Base-by-base conservation (phyloP, 495 filamentous ascomycete species). In the Astrothelium subdiscretum region DNA sequence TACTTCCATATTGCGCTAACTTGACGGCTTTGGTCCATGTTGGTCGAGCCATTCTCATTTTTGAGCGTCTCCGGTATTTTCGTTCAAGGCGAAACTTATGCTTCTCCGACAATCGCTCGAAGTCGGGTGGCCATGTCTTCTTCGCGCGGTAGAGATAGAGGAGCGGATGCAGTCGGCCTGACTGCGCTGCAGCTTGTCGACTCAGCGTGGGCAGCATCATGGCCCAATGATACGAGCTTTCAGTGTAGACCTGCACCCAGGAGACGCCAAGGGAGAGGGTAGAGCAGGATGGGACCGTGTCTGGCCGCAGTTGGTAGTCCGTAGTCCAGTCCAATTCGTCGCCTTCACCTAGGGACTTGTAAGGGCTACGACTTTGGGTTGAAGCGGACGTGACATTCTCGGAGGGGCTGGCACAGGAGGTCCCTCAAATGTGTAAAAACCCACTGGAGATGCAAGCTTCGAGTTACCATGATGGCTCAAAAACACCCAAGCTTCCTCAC, bases 91-190 rank as follows among this genome's bases (percentile, higher is more conserved):
- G 82, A 74, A 97, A 94, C 71, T 97, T 88, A 67, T 97, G 86
- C 70, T 88, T 91, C 18, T 77, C 74, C 3, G 85, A 84, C 58
- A 99, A 82, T 69, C 88, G 86, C 58, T 76, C 76, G 79, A 97
- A 91, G 73, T 97, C 90, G 1, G 94, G 94, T 24, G 94, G 94
- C 95, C 95, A 99, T 72, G 83, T 74, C 63, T 86, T 87, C 72
- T 91, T 90, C n/a, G 89, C 87, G 71, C 83, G 85, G 80, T 87
- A 91, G 1, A 77, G 82, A 66, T 81, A 60, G 27, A 35, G 70
- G 70, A 35, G 70, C 65, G 12, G 71, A 72, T 4, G 61, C 31
- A 60, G 61, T 43, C 60, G 38, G 57, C 42, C 62, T 48, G 22
- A 11, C 29, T 54, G 48, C 48, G 24, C 29, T 38, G 71, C 60